Evolutionary conservation across 140 eudicot genomes (phyloP), one percentile per base, ranked within the genome.

Genomic region (Flaveria floridana): DNA sequence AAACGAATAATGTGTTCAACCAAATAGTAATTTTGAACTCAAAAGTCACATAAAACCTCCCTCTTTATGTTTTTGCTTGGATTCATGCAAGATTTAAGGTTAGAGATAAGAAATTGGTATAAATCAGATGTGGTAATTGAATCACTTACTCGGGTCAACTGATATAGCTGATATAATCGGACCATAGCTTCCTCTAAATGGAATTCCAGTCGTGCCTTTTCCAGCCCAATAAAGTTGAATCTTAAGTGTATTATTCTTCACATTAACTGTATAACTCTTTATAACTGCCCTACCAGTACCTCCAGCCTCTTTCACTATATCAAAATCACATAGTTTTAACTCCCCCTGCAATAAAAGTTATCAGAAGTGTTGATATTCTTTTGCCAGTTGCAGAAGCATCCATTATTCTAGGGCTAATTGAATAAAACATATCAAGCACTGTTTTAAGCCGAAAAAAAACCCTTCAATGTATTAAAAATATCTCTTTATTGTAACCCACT

Each of bases 111-210:
- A 50, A 50, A 50, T 0, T 3, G 19, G 19, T 4, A 14, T 5
- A 50, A 14, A 50, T 50, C 19, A 44, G 3, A 44, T 44, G 50
- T 44, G 14, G 14, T 44, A 1, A 44, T 7, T 44, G 3, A 44
- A 44, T 44, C 50, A 44, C 50, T 44, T 44, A 44, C 50, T 44
- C 11, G 93, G 87, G 51, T 83, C 88, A 50, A 91, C 85, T 20
- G 96, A 86, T 80, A 91, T 89, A 62, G 97, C 97, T 34, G 97
- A 91, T 76, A 91, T 86, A 37, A 88, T 82, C 37, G 97, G 97
- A 70, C 96, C 97, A 73, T 89, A 91, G 67, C 12, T 68, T 77
- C 97, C 97, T 76, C 93, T 85, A 19, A 25, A 28, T 13, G 97
- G 96, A 74, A 89, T 88, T 46, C 89, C 91, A 11, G 89, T 83